Evolutionary conservation across 202 grass and related monocot genomes (phyloP), one percentile per base, ranked within the genome.

Genomic region (Setaria italica): DNA sequence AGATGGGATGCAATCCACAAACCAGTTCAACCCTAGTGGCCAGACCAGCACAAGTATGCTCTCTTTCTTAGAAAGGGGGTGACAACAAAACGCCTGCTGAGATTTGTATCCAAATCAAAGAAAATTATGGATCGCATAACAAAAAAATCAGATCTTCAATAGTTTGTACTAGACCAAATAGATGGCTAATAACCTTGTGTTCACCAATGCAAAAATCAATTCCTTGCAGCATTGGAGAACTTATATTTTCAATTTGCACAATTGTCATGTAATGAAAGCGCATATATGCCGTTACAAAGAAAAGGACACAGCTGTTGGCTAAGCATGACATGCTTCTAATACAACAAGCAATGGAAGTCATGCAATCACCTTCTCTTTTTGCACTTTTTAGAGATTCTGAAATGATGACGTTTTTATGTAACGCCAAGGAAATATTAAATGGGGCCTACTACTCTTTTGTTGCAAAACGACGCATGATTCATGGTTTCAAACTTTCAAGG

Each of bases 101-200:
- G 33, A 82, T 65, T 65, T 49, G 80, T 30, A 64, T 86, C 70
- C 48, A 78, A 51, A 49, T 33, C 62, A 76, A 25, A 17, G 46
- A 5, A 69, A 70, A 47, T 12, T 0, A 10, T 34, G 34, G 30
- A 76, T 89, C 19, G 33, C 19, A 71, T 41, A 58, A 77, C 16
- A 43, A 53, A 20, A 78, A 30, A 84, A 78, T 8, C 32, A 78
- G 43, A 83, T 43, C 34, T 64, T 7, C 62, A 47, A 70, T 45
- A 53, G 21, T 58, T 68, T 20, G 4, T 11, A 11, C 25, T 41
- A 14, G 43, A 84, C 35, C 60, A 75, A 50, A 80, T 30, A 74
- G 15, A 51, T 57, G 51, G 65, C 50, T 45, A 67, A 63, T 14
- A 47, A 74, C 56, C 43, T 74, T 59, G 32, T 66, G 78, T 48